Evolutionary conservation across 306 rosid species (phyloP), one percentile per base, ranked within the genome.

Genomic region (Phaseolus lunatus): DNA sequence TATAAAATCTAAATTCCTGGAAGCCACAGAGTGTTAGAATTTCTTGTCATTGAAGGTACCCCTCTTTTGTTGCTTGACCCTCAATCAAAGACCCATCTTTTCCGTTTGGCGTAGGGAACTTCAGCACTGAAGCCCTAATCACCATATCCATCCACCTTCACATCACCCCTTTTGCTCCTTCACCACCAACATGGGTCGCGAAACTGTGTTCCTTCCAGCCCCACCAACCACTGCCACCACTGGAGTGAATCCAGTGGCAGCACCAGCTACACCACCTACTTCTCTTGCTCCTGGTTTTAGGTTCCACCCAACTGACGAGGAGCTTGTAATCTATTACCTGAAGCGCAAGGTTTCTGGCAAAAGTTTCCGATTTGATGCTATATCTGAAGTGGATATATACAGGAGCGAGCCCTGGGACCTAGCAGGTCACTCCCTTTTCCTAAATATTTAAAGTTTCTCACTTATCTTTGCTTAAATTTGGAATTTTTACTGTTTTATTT

Each of bases 11-110:
- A 16, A 80, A 72, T 78, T 79, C 81, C 66, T 27, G 31, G 75
- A 33, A 72, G 59, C 16, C 63, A 74, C 83, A 24, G 80, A 80
- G 80, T 45, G 77, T 64, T 76, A 78, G 88, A 87, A 90, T 95
- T 88, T 91, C 99, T 95, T 95, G 99, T 83, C 87, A 90, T 88
- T 87, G 90, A 95, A 95, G 98, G 99, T 93, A 95, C 92, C 90
- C 88, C 52, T 80, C 87, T 66, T 86, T 83, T 65, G 92, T 96
- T 91, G 84, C 99, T 96, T 96, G 94, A 78, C 81, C 91, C 84
- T 86, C 93, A 95, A 93, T 92, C 99, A 95, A 95, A 84, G 86
- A 78, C 82, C 83, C 82, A 81, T 82, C 90, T 81, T 87, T 82
- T 78, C 90, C 83, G 82, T 82, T 84, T 79, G 67, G 79, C 80